Percentiles rank a stretch among this genome's conserved stretches.
These are phyloP conservation scores for Alternaria brassicae DNA, from an alignment of 2,329 filamentous ascomycete genomes.

Conservation along the genomic window DNA sequence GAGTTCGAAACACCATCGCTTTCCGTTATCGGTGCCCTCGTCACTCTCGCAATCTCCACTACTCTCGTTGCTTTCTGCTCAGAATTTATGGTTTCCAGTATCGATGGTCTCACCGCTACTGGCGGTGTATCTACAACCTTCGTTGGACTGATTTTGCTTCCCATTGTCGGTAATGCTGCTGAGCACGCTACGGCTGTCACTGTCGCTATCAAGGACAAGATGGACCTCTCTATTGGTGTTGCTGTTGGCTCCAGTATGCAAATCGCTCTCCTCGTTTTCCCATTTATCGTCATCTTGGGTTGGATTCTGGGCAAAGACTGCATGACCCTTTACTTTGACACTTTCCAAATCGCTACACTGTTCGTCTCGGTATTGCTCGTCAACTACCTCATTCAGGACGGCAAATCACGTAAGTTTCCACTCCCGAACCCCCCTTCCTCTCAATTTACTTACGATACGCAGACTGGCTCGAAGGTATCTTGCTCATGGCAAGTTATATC, in stretches of 20 bases:
- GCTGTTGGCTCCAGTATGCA: slow-evolving; percentile 71
- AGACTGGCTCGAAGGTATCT: slow-evolving; percentile 66
- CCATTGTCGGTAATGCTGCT: slow-evolving; percentile 71
- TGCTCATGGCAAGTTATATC: slow-evolving; percentile 66
- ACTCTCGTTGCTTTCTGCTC: slow-evolving; percentile 80
- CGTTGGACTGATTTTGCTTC: slow-evolving; percentile 68
- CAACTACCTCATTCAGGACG: slow-evolving; percentile 69
- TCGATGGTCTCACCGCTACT: slow-evolving; percentile 60
- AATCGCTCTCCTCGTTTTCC: slow-evolving; percentile 68
- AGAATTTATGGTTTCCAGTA: slow-evolving; percentile 69
- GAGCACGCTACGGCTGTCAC: slow-evolving; percentile 71
- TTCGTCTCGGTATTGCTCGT: slow-evolving; percentile 65
- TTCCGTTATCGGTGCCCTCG: slow-evolving; percentile 73
- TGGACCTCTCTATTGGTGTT: slow-evolving; percentile 72
- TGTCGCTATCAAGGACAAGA: slow-evolving; percentile 70
- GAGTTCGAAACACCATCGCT: slow-evolving; percentile 81
- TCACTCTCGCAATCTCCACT: slow-evolving; percentile 75
- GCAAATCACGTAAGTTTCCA: slow-evolving; percentile 56
- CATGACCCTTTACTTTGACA: slow-evolving; percentile 83
- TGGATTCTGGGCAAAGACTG: slow-evolving; percentile 66
- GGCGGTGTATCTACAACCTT: slow-evolving; percentile 64
- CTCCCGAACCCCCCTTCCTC: too few relatives aligned
- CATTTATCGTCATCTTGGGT: slow-evolving; percentile 66
- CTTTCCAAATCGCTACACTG: slow-evolving; percentile 78
- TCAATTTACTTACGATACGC: slow-evolving; percentile 25